phyloP scores from a whole-genome alignment of 176 grass and related monocot genomes.

The Elymus sibiricus region DNA sequence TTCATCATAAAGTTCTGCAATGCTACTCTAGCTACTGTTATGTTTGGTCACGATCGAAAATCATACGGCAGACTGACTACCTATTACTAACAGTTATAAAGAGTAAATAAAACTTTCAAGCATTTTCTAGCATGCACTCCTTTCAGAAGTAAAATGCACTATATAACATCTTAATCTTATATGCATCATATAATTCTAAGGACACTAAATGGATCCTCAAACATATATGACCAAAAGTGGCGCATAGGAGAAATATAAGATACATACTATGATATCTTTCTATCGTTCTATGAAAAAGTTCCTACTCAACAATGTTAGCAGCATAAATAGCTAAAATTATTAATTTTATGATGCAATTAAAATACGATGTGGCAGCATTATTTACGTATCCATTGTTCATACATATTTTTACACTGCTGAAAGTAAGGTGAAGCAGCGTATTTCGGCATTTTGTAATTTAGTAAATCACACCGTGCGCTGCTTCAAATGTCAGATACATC shows the following conservation, averaged over 20 bases:
- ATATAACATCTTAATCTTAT: not conserved
- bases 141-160: not conserved
- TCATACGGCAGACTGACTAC: not conserved
- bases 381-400: not conserved
- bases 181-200: not conserved
- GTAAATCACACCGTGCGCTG: not conserved
- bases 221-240: not conserved
- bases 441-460: not conserved
- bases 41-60: not conserved
- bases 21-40: slow-evolving; percentile 12
- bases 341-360: not conserved
- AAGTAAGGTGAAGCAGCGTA: not conserved
- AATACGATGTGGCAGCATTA: not conserved
- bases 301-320: slow-evolving; percentile 1
- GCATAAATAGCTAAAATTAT: not conserved
- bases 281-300: not conserved
- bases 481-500: not conserved
- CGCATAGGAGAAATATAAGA: not conserved
- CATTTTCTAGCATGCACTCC: not conserved
- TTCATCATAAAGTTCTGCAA: not conserved
- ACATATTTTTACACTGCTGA: not conserved
- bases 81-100: not conserved
- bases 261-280: not conserved
- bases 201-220: not conserved
- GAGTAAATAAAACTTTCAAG: not conserved